These are phyloP conservation scores for California macrophylla DNA, from an alignment of 441 rosid species.

Conservation along the genomic window DNA sequence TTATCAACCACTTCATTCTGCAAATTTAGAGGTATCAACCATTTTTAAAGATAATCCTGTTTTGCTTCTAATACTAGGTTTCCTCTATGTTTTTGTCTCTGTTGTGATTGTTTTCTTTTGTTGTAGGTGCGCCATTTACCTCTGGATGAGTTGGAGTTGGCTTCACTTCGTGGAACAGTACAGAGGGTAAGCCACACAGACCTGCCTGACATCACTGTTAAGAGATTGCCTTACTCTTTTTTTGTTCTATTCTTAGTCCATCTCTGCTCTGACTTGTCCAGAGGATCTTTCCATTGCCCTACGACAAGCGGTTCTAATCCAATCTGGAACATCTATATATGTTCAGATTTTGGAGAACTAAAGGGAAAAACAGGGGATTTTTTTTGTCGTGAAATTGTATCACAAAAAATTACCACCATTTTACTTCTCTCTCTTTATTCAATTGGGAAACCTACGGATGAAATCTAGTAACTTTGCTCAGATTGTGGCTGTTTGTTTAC, in stretches of 20 bases:
- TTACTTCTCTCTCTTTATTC: neutral
- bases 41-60: constrained; percentile 10
- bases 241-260: neutral
- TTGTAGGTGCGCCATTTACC: constrained; percentile 81
- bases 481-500: constrained; percentile 21
- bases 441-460: neutral
- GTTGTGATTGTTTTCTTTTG: constrained; percentile 2
- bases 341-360: neutral
- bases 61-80: neutral
- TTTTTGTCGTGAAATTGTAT: neutral
- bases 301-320: neutral
- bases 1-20: constrained; percentile 68
- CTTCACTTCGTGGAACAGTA: constrained; percentile 83
- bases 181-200: constrained; percentile 52
- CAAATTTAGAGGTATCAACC: constrained; percentile 74
- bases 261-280: constrained; percentile 1
- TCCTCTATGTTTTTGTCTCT: neutral
- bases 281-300: neutral
- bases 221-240: neutral
- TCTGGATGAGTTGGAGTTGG: constrained; percentile 93
- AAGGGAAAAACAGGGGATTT: neutral
- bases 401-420: neutral
- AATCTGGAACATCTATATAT: neutral
- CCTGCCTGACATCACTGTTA: neutral
- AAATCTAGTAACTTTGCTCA: neutral